phyloP scores from a whole-genome alignment of 2,329 filamentous ascomycete genomes.

The Clonostachys byssicola region DNA sequence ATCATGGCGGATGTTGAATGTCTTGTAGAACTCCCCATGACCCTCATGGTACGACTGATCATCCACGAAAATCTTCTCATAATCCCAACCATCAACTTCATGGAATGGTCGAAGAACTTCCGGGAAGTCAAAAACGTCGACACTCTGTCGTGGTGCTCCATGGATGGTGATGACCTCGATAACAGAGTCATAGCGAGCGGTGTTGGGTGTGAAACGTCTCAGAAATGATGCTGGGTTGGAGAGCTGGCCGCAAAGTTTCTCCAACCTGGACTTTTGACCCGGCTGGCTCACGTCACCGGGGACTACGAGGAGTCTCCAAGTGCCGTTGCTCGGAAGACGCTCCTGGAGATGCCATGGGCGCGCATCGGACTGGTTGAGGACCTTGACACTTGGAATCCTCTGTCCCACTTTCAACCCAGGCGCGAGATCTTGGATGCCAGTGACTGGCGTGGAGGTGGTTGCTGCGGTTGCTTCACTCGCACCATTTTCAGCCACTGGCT shows the following conservation, averaged over 20 bases:
- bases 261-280: constrained; percentile 36
- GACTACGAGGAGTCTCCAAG: constrained; percentile 58
- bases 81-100: constrained; percentile 45
- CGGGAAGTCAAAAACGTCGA: constrained; percentile 48
- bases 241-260: constrained; percentile 40
- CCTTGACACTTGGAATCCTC: constrained; percentile 54
- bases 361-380: constrained; percentile 52
- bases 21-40: constrained; percentile 30
- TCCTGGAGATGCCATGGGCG: constrained; percentile 57
- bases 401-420: constrained; percentile 41
- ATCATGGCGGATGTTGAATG: constrained; percentile 29
- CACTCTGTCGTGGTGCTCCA: constrained; percentile 38
- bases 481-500: constrained; percentile 33
- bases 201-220: constrained; percentile 3
- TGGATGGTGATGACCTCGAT: constrained; percentile 62
- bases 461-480: constrained; percentile 38
- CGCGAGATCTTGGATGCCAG: constrained; percentile 18
- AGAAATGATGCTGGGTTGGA: constrained; percentile 7
- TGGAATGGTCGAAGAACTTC: constrained; percentile 42
- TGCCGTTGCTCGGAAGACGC: constrained; percentile 49
- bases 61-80: constrained; percentile 53
- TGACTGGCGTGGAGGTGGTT: constrained; percentile 8
- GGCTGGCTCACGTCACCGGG: constrained; percentile 48
- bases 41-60: constrained; percentile 48
- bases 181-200: constrained; percentile 13